Percentiles rank a stretch among this genome's conserved stretches.
Conservation (phyloP, 345 rosid species). For the Isatis tinctoria region DNA sequence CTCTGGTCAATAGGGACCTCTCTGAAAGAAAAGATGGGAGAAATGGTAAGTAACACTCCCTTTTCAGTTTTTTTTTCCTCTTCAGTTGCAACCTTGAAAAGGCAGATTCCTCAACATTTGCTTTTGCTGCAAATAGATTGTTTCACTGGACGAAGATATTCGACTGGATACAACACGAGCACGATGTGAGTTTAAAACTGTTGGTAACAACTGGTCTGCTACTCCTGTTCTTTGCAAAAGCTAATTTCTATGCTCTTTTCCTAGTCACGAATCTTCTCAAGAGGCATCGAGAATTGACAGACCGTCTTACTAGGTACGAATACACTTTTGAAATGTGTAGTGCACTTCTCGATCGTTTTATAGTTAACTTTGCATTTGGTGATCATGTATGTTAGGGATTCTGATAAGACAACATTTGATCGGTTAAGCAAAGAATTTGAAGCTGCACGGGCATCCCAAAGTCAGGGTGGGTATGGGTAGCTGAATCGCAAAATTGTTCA, state of each 20-base stretch:
- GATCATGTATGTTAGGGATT: slow-evolving; percentile 53
- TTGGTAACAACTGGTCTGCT: neutral
- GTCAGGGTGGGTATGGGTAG: slow-evolving; percentile 49
- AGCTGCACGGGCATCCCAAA: slow-evolving; percentile 75
- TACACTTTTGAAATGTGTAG: neutral
- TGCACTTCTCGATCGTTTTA: neutral
- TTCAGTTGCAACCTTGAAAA: neutral
- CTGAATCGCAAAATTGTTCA: neutral
- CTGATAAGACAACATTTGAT: slow-evolving; percentile 81
- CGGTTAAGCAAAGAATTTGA: slow-evolving; percentile 89
- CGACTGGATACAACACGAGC: slow-evolving; percentile 73
- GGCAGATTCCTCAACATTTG: neutral
- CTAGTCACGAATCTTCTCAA: slow-evolving; percentile 80
- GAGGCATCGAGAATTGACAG: slow-evolving; percentile 76
- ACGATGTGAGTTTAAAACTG: slow-evolving; percentile 44
- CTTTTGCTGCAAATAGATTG: slow-evolving; percentile 41
- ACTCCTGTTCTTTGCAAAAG: slow-evolving; percentile 5
- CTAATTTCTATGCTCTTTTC: slow-evolving; percentile 16
- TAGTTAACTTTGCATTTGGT: neutral
- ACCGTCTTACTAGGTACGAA: slow-evolving; percentile 69
- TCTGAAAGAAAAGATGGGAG: slow-evolving; percentile 36
- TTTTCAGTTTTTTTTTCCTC: neutral
- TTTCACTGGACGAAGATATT: slow-evolving; percentile 56
- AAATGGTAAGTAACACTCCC: slow-evolving; percentile 36
- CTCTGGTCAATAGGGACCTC: neutral